Conservation (phyloP, 441 rosid species). For the Gossypium trilobum region DNA sequence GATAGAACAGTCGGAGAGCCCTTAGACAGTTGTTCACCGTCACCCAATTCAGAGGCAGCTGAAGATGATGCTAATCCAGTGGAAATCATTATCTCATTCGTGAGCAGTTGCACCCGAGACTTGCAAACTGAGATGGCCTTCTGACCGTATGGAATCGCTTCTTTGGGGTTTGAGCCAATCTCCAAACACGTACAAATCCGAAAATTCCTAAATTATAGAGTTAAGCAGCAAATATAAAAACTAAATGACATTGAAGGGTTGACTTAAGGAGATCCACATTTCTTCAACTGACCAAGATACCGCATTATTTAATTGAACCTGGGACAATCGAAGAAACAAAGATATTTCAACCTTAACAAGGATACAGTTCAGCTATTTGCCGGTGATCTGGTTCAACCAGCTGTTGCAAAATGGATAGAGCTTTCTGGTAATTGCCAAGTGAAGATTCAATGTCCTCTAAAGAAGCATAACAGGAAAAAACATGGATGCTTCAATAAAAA, state of each 20-base stretch:
- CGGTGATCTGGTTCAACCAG: slow-evolving; percentile 83
- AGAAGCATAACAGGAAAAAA: slow-evolving; percentile 16
- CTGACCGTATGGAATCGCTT: slow-evolving; percentile 70
- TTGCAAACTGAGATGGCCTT: slow-evolving; percentile 73
- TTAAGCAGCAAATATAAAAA: not conserved
- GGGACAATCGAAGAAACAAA: not conserved
- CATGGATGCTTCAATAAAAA: not conserved
- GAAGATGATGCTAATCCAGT: slow-evolving; percentile 41
- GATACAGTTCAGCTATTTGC: slow-evolving; percentile 81
- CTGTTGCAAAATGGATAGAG: slow-evolving; percentile 53
- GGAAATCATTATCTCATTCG: slow-evolving; percentile 43
- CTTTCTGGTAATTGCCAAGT: slow-evolving; percentile 65
- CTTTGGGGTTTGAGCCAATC: slow-evolving; percentile 63
- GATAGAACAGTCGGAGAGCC: slow-evolving; percentile 32
- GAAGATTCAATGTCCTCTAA: slow-evolving; percentile 89
- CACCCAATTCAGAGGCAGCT: slow-evolving; percentile 40
- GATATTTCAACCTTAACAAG: slow-evolving; percentile 24
- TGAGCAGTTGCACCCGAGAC: slow-evolving; percentile 48
- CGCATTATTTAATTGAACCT: not conserved
- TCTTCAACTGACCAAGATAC: not conserved
- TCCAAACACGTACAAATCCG: slow-evolving; percentile 74
- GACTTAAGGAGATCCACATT: not conserved
- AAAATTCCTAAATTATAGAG: slow-evolving; percentile 47
- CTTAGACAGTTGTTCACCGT: slow-evolving; percentile 39
- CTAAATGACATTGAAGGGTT: not conserved